phyloP scores from a whole-genome alignment of 2,329 filamentous ascomycete species.

The Colletotrichum endophyticum region DNA sequence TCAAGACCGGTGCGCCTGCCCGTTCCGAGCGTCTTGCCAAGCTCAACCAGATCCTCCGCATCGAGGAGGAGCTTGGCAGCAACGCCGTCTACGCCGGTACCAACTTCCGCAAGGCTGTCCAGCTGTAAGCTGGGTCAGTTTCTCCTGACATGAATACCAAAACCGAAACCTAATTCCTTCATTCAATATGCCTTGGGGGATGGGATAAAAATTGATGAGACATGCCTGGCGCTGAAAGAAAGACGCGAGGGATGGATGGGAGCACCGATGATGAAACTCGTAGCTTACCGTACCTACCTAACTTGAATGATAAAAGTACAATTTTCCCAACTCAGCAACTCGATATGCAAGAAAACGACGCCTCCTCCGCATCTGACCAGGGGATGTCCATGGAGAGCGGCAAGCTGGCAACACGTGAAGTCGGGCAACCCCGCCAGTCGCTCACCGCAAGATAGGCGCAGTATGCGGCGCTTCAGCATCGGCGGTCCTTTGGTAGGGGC shows the following conservation, averaged over 20 bases:
- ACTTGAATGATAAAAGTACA: conserved; percentile 4
- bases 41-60: conserved; percentile 99
- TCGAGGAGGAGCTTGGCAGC: conserved; percentile 96
- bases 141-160: not conserved
- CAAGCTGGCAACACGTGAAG: not conserved
- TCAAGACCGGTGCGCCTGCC: conserved; percentile 97
- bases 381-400: not conserved
- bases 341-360: not conserved
- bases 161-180: not conserved
- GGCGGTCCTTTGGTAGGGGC: not conserved
- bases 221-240: conserved; percentile 6
- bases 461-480: not conserved
- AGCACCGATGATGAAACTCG: conserved; percentile 18
- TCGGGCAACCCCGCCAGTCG: not conserved
- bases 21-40: conserved; percentile 98
- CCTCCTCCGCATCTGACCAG: not conserved
- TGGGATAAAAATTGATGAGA: conserved; percentile 14
- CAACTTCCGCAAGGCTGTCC: conserved; percentile 91
- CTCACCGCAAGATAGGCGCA: not conserved
- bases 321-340: not conserved
- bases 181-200: not conserved
- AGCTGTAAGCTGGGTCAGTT: conserved; percentile 65
- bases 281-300: conserved; percentile 1
- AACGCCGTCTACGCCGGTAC: conserved; percentile 90
- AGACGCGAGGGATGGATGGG: conserved; percentile 9